phyloP scores from a whole-genome alignment of 257 asterid species.

The Solanum verrucosum region DNA sequence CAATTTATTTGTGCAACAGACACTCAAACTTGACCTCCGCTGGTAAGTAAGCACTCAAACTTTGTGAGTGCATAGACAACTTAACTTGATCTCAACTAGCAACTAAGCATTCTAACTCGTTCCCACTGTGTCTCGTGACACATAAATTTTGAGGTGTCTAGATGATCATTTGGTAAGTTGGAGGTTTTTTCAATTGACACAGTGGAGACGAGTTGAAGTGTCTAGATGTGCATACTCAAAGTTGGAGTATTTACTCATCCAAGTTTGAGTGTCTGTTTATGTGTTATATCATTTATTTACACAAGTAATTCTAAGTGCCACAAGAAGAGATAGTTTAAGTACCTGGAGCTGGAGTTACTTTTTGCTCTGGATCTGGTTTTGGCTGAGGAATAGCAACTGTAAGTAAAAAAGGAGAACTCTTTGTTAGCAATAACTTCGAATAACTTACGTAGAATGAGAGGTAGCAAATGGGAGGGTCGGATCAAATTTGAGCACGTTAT shows the following conservation, averaged over 20 bases:
- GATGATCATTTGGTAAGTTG: neutral
- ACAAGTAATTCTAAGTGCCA: neutral
- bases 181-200: neutral
- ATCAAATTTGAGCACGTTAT: neutral
- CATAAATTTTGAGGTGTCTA: neutral
- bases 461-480: neutral
- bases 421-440: slow-evolving; percentile 26
- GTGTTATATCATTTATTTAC: neutral
- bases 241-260: neutral
- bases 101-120: neutral
- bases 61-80: neutral
- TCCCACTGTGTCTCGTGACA: neutral
- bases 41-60: neutral
- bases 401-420: neutral
- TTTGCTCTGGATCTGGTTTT: slow-evolving; percentile 33
- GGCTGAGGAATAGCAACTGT: neutral
- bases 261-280: neutral
- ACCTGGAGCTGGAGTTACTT: slow-evolving; percentile 49
- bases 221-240: neutral
- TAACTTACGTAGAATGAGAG: neutral
- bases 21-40: neutral
- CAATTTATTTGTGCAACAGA: neutral
- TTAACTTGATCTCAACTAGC: neutral
- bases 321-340: neutral
- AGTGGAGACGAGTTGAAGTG: neutral